phyloP scores from a whole-genome alignment of 2,329 filamentous ascomycete genomes.

The Gnomoniopsis sp. region DNA sequence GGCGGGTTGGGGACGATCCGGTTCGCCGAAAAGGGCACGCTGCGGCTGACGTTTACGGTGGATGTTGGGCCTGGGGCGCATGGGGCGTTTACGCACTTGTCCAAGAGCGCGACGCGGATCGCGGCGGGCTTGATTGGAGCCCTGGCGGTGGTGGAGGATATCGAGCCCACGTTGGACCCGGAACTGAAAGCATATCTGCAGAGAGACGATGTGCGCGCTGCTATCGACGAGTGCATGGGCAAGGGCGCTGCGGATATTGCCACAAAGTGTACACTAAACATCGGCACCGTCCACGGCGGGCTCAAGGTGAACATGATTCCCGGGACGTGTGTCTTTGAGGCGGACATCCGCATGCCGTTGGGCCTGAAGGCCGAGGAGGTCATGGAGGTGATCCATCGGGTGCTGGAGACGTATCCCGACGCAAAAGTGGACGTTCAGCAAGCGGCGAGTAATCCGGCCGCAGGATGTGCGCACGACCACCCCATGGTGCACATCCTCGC shows the following conservation, averaged over 20 bases:
- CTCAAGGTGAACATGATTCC: constrained; percentile 41
- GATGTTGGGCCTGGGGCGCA: constrained; percentile 30
- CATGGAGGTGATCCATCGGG: constrained; percentile 25
- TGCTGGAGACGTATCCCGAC: constrained; percentile 27
- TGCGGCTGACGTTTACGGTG: constrained; percentile 34
- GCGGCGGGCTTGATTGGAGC: constrained; percentile 20
- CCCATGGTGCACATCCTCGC: constrained; percentile 28
- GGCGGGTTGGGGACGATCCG: constrained; percentile 32
- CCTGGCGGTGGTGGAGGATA: constrained; percentile 11
- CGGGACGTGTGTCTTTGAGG: constrained; percentile 33
- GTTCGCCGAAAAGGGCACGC: constrained; percentile 39
- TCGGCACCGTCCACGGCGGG: constrained; percentile 37
- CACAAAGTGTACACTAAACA: constrained; percentile 34
- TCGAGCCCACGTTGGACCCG: constrained; percentile 7
- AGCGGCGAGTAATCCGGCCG: constrained; percentile 31
- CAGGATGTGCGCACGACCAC: constrained; percentile 29
- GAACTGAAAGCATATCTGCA: constrained; percentile 27
- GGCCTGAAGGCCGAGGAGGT: constrained; percentile 29
- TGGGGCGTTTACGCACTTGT: constrained; percentile 37
- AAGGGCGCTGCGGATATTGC: constrained; percentile 30
- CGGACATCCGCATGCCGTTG: constrained; percentile 37
- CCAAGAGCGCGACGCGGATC: constrained; percentile 34
- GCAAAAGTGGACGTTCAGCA: constrained; percentile 26
- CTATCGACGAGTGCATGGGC: constrained; percentile 34
- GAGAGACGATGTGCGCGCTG: constrained; percentile 26